Percentiles rank a stretch among this genome's conserved stretches.
Evolutionary conservation across 2,329 filamentous ascomycete genomes (phyloP).

Genomic region (Coniochaeta sp.): DNA sequence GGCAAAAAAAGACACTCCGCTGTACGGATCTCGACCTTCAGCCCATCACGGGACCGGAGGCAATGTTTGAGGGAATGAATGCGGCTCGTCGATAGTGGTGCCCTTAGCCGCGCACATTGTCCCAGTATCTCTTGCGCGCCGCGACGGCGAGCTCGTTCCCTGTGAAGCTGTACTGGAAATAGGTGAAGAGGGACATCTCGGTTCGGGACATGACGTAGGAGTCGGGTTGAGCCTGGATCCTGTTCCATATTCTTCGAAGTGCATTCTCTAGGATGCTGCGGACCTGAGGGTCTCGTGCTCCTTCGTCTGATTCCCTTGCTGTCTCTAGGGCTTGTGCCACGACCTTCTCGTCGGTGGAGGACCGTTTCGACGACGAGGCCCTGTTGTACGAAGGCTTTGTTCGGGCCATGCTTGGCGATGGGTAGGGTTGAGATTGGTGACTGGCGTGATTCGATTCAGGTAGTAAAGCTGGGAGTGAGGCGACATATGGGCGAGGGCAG

Average conservation of each 20-base stretch:
- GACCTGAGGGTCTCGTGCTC: constrained; percentile 53
- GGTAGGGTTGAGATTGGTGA: neutral
- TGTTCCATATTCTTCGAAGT: constrained; percentile 58
- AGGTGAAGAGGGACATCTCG: constrained; percentile 85
- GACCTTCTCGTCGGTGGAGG: constrained; percentile 17
- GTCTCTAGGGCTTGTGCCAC: constrained; percentile 66
- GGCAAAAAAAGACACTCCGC: neutral
- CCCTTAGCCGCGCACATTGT: constrained; percentile 21
- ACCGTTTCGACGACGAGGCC: neutral
- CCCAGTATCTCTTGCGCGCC: constrained; percentile 47
- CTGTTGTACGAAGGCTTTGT: neutral
- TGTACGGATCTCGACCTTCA: neutral
- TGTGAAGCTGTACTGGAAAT: constrained; percentile 61
- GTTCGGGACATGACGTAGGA: constrained; percentile 67
- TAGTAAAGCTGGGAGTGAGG: neutral
- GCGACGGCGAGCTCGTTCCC: constrained; percentile 39
- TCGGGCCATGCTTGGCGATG: neutral
- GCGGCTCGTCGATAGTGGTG: neutral
- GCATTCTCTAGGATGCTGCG: constrained; percentile 58
- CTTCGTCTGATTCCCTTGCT: constrained; percentile 65
- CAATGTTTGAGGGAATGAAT: neutral
- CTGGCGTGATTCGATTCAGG: neutral
- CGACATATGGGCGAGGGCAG: neutral
- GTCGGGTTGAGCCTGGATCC: constrained; percentile 55
- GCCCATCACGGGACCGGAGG: neutral